Base-by-base conservation (phyloP, 495 filamentous ascomycete species). In the Hamigera avellanea region DNA sequence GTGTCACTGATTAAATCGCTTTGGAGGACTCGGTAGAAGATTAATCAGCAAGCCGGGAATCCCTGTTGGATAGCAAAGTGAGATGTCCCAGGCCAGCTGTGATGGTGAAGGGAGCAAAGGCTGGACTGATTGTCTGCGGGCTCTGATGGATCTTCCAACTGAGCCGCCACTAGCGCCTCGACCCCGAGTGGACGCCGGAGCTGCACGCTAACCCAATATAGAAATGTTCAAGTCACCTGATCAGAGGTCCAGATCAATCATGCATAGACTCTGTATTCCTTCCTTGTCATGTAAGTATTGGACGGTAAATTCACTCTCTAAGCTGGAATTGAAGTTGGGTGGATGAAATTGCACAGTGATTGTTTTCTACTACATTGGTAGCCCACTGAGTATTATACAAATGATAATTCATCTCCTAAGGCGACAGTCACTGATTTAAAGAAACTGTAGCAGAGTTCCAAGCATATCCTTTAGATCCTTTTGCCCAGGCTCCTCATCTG, bases 391-490 rank as follows among this genome's bases (percentile, higher is more conserved):
- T n/a, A 33, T 5, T 18, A 14, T 38, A 19, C 25, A 28, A 17
- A 19, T 17, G 9, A 12, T 8, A 12, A 30, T n/a, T 12, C 33
- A 43, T 14, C 8, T 13, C 14, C 28, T 17, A 7, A 32, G 37
- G 14, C 9, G 8, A 10, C 8, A 17, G 26, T 18, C 12, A 12
- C 23, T 14, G 28, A n/a, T 27, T 54, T 59, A 63, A 39, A 81
- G 44, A 47, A 79, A 81, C 36, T 72, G 61, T 34, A 81, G 55
- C 32, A 88, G 55, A 6, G 81, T 78, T 34, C 56, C 61, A 25
- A 88, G 66, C 80, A 88, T 86, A 41, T 82, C 81, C 46, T 64
- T 72, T 26, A 71, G 62, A 34, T 79, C 78, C 47, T 69, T 74
- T 33, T 64, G 63, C 14, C 73, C 74, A 3, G 62, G 64, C 14